phyloP scores from a whole-genome alignment of 2,329 filamentous ascomycete genomes.

The Pseudopithomyces maydicus region DNA sequence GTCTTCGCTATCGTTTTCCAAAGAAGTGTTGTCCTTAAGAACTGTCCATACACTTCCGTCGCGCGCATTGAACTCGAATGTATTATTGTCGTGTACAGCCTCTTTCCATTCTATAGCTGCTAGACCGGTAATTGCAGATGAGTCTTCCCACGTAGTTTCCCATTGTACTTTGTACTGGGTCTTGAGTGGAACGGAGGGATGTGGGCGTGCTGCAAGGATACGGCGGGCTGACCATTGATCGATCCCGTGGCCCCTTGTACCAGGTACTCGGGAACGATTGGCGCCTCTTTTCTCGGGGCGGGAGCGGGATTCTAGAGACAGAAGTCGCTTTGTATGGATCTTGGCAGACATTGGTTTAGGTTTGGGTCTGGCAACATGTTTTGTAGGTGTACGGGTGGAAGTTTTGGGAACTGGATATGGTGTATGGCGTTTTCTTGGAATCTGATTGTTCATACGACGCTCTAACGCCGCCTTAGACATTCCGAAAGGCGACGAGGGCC shows the following conservation, averaged over 20 bases:
- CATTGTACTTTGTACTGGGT: constrained; percentile 16
- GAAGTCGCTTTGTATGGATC: background rate
- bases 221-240: constrained; percentile 8
- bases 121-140: background rate
- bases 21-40: constrained; percentile 4
- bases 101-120: constrained; percentile 9
- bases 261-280: background rate
- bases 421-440: constrained; percentile 10
- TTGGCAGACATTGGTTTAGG: background rate
- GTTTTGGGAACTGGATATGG: background rate
- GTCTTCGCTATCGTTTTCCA: constrained; percentile 15
- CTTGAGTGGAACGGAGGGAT: background rate
- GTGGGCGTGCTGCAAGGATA: constrained; percentile 10
- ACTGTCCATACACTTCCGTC: constrained; percentile 8
- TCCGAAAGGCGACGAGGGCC: background rate
- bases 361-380: background rate
- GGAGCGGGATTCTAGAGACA: background rate
- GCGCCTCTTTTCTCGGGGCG: constrained; percentile 2
- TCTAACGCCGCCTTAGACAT: constrained; percentile 7
- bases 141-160: constrained; percentile 13
- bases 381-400: background rate
- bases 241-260: background rate
- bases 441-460: constrained; percentile 7
- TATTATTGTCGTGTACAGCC: background rate
- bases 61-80: constrained; percentile 1